phyloP scores from a whole-genome alignment of 73 alveolate species.

The Breviolum minutum region DNA sequence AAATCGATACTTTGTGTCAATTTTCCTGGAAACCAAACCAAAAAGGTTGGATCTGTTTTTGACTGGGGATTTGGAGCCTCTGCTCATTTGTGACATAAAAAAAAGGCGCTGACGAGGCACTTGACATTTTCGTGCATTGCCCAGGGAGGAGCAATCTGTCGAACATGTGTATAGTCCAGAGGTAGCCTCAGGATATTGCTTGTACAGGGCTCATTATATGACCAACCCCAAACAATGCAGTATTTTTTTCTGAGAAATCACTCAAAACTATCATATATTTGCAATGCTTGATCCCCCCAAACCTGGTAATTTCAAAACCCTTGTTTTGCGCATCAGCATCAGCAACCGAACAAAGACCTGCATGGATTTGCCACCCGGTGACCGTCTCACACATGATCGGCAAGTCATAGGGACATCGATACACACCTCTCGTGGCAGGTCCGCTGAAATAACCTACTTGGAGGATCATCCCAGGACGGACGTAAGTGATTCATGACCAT shows the following conservation, averaged over 20 bases:
- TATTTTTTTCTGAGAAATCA: no score
- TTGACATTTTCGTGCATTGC: slow-evolving; percentile 39
- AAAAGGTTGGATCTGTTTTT: no score
- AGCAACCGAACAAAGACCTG: not conserved
- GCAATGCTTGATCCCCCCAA: not conserved
- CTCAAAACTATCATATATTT: no score
- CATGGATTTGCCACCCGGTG: not conserved
- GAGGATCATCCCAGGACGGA: no score
- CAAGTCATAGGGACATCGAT: slow-evolving; percentile 58
- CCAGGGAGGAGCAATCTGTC: slow-evolving; percentile 19
- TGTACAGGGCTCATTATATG: not conserved
- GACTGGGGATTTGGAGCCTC: no score
- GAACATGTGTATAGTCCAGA: slow-evolving; percentile 43
- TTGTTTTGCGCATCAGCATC: no score
- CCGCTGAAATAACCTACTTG: no score
- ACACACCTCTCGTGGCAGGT: slow-evolving; percentile 4
- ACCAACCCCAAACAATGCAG: no score
- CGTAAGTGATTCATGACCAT: no score
- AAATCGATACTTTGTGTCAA: no score
- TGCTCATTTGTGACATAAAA: not conserved
- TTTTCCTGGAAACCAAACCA: no score
- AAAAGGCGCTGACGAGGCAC: not conserved
- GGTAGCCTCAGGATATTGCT: slow-evolving; percentile 25
- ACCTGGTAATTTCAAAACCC: not conserved
- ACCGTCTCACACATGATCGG: slow-evolving; percentile 83